Base-by-base conservation (phyloP, 2,329 filamentous ascomycete genomes). In the Periconia digitata region DNA sequence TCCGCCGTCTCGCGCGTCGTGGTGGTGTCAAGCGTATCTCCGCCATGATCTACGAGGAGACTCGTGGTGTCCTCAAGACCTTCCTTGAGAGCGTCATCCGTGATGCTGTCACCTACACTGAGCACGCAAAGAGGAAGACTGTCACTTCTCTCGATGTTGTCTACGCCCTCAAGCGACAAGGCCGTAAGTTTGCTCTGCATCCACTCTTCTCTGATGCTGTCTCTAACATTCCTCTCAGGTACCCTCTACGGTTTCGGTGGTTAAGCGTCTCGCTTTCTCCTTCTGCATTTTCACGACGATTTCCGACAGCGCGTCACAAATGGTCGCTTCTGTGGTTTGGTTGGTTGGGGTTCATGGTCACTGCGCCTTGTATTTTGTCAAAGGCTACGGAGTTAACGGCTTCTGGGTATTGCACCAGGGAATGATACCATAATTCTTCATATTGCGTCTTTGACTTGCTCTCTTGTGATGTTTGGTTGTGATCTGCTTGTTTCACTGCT, bases 11-110 rank as follows among this genome's bases (percentile, higher is more conserved):
- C 75, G 92, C 92, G 62, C 92, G 92, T 80, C 91, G 92, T 94
- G 92, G 92, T 78, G 92, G 92, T 92, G 92, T 96, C 84, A 96
- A 96, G 90, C 92, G 92, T 95, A 96, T 96, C 72, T 96, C 91
- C 71, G 92, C 92, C 75, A 95, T 89, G 86, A 90, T 90, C 79
- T 90, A 90, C 80, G 86, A 89, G 74, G 85, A 90, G 80, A 90
- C 87, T 66, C 86, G 87, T 72, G 85, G 85, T 82, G 87, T 90
- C 67, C 81, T 90, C 67, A 90, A 90, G 84, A 86, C 86, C 74
- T 90, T 90, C 85, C 85, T 90, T 64, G 87, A 90, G 77, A 82
- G 85, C 74, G 86, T 90, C 74, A 90, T 90, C 72, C 83, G 86
- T 75, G 86, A 89, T 67, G 85, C 86, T 55, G 84, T 89, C 77